phyloP scores from a whole-genome alignment of 192 early-diverging fungal species.

The Coemansia sp. region DNA sequence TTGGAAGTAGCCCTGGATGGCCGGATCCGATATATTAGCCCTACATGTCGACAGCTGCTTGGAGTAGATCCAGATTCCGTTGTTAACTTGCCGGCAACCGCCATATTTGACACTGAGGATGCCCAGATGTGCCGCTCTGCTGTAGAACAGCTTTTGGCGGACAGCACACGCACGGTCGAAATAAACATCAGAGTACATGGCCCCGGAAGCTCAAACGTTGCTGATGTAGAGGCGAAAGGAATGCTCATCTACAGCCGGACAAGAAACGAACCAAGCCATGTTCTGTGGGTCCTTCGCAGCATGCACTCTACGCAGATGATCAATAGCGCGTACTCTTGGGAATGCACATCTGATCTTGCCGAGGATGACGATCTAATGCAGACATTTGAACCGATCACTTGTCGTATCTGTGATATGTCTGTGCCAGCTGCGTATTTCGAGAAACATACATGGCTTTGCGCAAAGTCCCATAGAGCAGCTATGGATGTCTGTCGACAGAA shows the following conservation, averaged over 20 bases:
- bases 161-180: constrained; percentile 46
- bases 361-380: too few relatives aligned
- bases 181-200: constrained; percentile 24
- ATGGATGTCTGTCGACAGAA: constrained; percentile 52
- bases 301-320: not conserved
- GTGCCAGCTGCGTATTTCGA: constrained; percentile 47
- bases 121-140: constrained; percentile 32
- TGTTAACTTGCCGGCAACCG: constrained; percentile 30
- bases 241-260: constrained; percentile 43
- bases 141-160: constrained; percentile 41
- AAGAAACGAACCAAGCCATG: constrained; percentile 38
- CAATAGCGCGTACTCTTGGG: not conserved
- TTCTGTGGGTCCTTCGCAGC: constrained; percentile 49
- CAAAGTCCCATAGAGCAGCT: constrained; percentile 45
- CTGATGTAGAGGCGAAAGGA: constrained; percentile 40
- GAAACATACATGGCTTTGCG: constrained; percentile 50
- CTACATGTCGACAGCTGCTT: constrained; percentile 30
- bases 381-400: constrained; percentile 35
- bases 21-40: constrained; percentile 49
- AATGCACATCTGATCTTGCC: not conserved
- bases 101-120: constrained; percentile 27
- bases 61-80: constrained; percentile 26
- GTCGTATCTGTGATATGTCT: constrained; percentile 44
- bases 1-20: constrained; percentile 40
- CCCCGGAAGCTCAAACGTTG: constrained; percentile 8